Evolutionary conservation across 352 stramenopile genomes (phyloP), one percentile per base, ranked within the genome.

Genomic region (Phytophthora nicotianae): DNA sequence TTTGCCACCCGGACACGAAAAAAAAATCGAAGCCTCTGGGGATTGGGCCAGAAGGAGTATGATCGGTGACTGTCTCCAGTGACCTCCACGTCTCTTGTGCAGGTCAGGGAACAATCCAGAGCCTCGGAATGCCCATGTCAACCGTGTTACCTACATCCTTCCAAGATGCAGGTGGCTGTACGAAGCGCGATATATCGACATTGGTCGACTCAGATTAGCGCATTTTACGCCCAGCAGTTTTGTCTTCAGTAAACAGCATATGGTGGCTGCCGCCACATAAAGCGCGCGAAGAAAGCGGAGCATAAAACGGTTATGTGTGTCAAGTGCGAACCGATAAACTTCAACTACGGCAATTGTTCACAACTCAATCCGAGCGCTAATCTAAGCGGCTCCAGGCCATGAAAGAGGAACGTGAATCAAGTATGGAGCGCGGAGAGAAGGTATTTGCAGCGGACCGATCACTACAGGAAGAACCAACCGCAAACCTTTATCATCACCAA

Each of bases 11-110:
- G n/a, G n/a, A n/a, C n/a, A n/a, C n/a, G n/a, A n/a, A n/a, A 66
- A 70, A 70, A 47, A 70, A 65, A 62, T 70, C 62, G 62, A 70
- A 68, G 50, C 43, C 38, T 7, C 6, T 3, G 0, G 13, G 23
- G 50, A 50, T 62, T 41, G 50, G 58, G 17, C 20, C 0, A 26
- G 33, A 56, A 14, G 2, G 2, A 2, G 59, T 57, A 27, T 13
- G 26, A 19, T 64, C 61, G 53, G 61, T 64, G 32, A n/a, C 27
- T 3, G 27, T 33, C 8, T 33, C 27, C 27, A 1, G 24, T 29
- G 24, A n/a, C 24, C 7, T 29, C 24, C 24, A 8, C 24, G 4
- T 29, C 5, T 33, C 2, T 8, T 33, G 27, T 11, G 9, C 5
- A 13, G 27, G 5, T 33, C 27, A 33, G 27, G 4, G 24, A 29